These are phyloP conservation scores for Globisporangium alternatum DNA, from an alignment of 352 stramenopile species.

Conservation along the genomic window DNA sequence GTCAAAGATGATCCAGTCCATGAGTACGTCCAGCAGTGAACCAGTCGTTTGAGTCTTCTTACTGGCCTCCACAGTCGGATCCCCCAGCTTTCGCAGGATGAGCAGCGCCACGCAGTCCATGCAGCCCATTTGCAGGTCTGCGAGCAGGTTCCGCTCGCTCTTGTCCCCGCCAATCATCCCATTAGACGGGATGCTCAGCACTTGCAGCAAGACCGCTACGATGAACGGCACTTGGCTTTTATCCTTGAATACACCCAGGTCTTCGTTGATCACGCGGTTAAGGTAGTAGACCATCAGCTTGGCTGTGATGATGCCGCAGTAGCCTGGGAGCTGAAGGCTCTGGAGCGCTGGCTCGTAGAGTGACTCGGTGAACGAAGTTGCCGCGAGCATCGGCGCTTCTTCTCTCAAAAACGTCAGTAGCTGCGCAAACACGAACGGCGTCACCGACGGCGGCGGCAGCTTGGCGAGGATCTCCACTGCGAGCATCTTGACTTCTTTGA, in stretches of 20 bases:
- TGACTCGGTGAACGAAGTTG: conserved; percentile 5
- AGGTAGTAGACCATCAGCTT: conserved; percentile 81
- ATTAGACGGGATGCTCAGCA: conserved; percentile 41
- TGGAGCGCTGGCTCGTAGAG: conserved; percentile 17
- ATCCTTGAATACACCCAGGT: conserved; percentile 25
- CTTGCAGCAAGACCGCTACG: conserved; percentile 38
- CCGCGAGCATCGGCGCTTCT: conserved; percentile 9
- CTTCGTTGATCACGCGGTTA: conserved; percentile 58
- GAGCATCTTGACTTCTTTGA: conserved; percentile 80
- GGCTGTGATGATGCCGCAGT: conserved; percentile 45
- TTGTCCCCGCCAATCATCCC: neutral
- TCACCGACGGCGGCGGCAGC: conserved; percentile 25
- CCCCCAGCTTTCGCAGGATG: conserved; percentile 22
- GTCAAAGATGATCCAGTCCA: conserved; percentile 32
- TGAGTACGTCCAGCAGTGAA: conserved; percentile 29
- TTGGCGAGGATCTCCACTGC: conserved; percentile 54
- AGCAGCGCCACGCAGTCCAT: conserved; percentile 68
- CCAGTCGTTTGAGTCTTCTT: neutral
- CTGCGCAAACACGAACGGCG: conserved; percentile 40
- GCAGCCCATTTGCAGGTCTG: conserved; percentile 62
- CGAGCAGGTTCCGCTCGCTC: conserved; percentile 34
- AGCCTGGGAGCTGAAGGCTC: conserved; percentile 20
- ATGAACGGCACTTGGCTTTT: conserved; percentile 20
- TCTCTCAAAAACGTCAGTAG: conserved; percentile 44
- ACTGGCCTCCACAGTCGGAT: neutral